Evolutionary conservation across 2,329 filamentous ascomycete species (phyloP), one percentile per base, ranked within the genome.

Genomic region (Colletotrichum sp.): DNA sequence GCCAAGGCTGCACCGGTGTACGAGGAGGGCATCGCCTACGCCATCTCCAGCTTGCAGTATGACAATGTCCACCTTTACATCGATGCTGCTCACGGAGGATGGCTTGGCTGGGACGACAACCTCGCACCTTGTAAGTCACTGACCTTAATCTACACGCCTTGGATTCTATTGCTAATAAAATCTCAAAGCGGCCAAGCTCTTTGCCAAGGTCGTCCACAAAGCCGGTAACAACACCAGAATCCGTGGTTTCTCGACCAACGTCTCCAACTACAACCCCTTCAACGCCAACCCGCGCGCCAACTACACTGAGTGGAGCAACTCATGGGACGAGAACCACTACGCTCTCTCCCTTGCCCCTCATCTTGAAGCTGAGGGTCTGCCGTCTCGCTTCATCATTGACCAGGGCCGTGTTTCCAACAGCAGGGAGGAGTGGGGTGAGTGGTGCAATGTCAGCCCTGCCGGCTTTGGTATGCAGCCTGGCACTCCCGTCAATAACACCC

Each of bases 301-400:
- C 80, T 87, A 84, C 80, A 86, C 85, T 32, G 82, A 86, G 78
- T 85, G 79, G 72, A 84, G 81, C 79, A 80, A 82, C 71, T 84
- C 84, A 24, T 87, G 80, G 75, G 86, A 87, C 76, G 86, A 88
- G 80, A 80, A 78, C 26, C 79, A 85, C 82, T 88, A 86, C 78
- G 85, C 82, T 68, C 77, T 80, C 60, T 83, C 84, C 4, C 82
- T 88, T 10, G 79, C 84, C 2, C 82, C 85, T 1, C 79, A 81
- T 74, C 84, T 87, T 65, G 82, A 82, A 72, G 82, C 81, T 13
- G 80, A 82, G 60, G 86, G 85, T 6, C 82, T 88, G 18, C 86
- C 86, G 3, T 78, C 85, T 6, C 81, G 83, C 73, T 88, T 88
- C 82, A 87, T 88, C 79, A 81, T 88, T 78, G 86, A 88, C 78